Percentiles rank a stretch among this genome's conserved stretches.
These are phyloP conservation scores for Bondarzewia mesenterica DNA, from an alignment of 1,284 basidiomycete species.

Conservation along the genomic window DNA sequence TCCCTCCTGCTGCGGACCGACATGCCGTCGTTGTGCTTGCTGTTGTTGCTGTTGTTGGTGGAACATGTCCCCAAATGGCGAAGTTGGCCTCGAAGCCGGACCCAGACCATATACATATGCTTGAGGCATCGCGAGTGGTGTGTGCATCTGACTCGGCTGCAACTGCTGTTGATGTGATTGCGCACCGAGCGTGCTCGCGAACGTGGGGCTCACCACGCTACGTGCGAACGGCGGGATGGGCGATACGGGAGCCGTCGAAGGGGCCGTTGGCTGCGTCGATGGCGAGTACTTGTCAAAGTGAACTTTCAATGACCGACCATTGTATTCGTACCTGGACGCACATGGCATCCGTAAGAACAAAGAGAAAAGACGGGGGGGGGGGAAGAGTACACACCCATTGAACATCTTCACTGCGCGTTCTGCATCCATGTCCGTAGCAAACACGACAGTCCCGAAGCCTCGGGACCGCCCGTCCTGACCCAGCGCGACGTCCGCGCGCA, in stretches of 20 bases:
- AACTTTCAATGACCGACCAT: conserved; percentile 78
- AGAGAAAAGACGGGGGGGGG: too few relatives aligned
- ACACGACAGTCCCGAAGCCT: conserved; percentile 89
- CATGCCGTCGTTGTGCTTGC: neutral
- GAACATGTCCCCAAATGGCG: too few relatives aligned
- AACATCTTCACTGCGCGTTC: conserved; percentile 85
- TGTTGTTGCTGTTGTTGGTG: neutral
- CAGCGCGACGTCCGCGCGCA: conserved; percentile 89
- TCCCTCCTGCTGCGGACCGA: neutral
- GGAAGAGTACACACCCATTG: conserved; percentile 69
- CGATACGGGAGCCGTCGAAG: too few relatives aligned
- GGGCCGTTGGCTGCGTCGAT: conserved; percentile 26
- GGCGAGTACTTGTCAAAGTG: conserved; percentile 76
- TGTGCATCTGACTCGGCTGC: neutral
- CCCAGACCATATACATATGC: neutral
- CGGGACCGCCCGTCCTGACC: conserved; percentile 89
- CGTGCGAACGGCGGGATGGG: conserved; percentile 9
- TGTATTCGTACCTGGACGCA: conserved; percentile 81
- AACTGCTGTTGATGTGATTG: conserved; percentile 6
- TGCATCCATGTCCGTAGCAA: conserved; percentile 88
- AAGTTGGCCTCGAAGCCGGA: conserved; percentile 1
- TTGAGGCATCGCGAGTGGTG: too few relatives aligned
- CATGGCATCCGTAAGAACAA: too few relatives aligned
- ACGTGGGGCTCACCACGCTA: conserved; percentile 2
- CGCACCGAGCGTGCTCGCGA: conserved; percentile 3